Percentiles rank a stretch among this genome's conserved stretches.
phyloP scores from a whole-genome alignment of 148 eudicot species.

The Chenopodium suecicum region DNA sequence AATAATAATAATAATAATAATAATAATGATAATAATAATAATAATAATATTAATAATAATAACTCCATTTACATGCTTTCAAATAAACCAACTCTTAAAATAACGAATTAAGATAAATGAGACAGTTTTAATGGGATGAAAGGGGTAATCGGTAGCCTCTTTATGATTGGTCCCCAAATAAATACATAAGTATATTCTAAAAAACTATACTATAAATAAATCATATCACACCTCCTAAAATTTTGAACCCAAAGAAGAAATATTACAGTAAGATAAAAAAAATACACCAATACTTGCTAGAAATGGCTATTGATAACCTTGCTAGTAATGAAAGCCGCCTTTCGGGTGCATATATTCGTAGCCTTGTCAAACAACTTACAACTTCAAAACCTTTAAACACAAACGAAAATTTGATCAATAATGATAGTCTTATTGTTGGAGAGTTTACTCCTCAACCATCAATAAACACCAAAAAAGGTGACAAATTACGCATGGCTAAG shows the following conservation, averaged over 20 bases:
- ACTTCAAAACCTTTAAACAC: conserved; percentile 28
- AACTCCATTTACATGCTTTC: no score
- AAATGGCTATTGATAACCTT: conserved; percentile 40
- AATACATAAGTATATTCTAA: no score
- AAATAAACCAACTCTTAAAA: no score
- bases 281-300: conserved; percentile 10
- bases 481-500: conserved; percentile 27
- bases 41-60: no score
- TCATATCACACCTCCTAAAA: neutral
- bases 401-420: neutral
- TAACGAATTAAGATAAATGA: no score
- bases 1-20: no score
- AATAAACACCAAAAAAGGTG: neutral
- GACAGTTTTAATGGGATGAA: no score
- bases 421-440: conserved; percentile 9
- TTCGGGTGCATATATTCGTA: conserved; percentile 78
- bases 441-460: neutral
- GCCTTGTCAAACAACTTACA: conserved; percentile 73
- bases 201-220: conserved; percentile 18
- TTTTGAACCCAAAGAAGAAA: conserved; percentile 14
- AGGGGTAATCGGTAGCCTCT: no score
- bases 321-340: conserved; percentile 38
- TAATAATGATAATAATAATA: no score
- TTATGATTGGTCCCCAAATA: no score
- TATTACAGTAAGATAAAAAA: conserved; percentile 16